These are phyloP conservation scores for Rhynchospora pubera DNA, from an alignment of 176 grass and related monocot species.

Conservation along the genomic window DNA sequence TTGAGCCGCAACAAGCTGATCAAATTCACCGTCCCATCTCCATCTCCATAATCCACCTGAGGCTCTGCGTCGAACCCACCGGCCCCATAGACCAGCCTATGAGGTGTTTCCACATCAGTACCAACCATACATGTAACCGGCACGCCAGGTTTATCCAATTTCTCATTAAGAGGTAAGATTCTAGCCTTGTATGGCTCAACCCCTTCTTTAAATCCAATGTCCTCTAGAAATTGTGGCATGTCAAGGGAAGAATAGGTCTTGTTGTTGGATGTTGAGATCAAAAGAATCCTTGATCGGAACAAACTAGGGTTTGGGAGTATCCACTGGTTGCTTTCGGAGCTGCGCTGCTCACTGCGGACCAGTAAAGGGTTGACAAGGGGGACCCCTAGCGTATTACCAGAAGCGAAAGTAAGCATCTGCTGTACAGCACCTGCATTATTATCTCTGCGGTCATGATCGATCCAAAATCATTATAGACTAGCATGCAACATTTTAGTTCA, in stretches of 20 bases:
- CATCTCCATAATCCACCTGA: slow-evolving; percentile 58
- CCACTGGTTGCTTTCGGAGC: slow-evolving; percentile 90
- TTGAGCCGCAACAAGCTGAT: slow-evolving; percentile 50
- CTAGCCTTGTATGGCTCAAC: slow-evolving; percentile 43
- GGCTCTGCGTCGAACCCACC: slow-evolving; percentile 40
- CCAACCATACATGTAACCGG: slow-evolving; percentile 62
- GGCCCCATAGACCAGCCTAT: slow-evolving; percentile 38
- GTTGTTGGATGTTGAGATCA: slow-evolving; percentile 30
- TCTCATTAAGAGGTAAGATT: slow-evolving; percentile 49
- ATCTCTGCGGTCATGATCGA: neutral
- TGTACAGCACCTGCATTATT: slow-evolving; percentile 31
- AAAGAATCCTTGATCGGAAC: slow-evolving; percentile 46
- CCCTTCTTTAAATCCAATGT: slow-evolving; percentile 64
- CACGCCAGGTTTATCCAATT: slow-evolving; percentile 50
- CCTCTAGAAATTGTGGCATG: slow-evolving; percentile 55
- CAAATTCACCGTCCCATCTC: slow-evolving; percentile 69
- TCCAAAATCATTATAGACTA: neutral
- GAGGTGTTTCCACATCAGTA: slow-evolving; percentile 46
- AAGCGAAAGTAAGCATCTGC: slow-evolving; percentile 69
- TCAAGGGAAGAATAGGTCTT: slow-evolving; percentile 56
- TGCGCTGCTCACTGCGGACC: slow-evolving; percentile 47
- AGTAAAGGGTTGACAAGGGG: slow-evolving; percentile 52
- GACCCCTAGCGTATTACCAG: slow-evolving; percentile 52
- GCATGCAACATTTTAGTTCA: neutral
- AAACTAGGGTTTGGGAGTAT: slow-evolving; percentile 46